These are phyloP conservation scores for Earliella scabrosa DNA, from an alignment of 1,284 basidiomycete species.

Conservation along the genomic window DNA sequence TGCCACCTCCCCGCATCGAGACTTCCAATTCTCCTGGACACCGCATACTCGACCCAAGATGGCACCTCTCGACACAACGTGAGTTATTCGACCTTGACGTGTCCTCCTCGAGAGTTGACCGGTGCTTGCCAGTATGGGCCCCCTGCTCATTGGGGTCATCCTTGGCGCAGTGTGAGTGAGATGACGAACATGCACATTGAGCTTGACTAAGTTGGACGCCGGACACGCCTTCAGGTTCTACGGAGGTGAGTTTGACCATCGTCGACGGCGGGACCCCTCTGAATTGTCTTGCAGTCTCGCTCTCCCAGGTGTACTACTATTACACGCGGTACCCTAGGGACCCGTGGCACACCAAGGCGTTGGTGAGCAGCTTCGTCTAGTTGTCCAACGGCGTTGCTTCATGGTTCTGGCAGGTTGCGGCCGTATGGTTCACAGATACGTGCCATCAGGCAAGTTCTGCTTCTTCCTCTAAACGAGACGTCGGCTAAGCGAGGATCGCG, in stretches of 20 bases:
- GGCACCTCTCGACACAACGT: constrained; percentile 1
- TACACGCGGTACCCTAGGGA: constrained; percentile 54
- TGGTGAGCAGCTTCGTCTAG: constrained; percentile 42
- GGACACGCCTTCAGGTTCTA: constrained; percentile 38
- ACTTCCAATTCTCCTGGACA: neutral
- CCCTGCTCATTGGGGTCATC: constrained; percentile 50
- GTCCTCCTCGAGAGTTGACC: neutral
- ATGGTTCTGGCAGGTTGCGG: constrained; percentile 43
- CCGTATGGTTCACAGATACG: constrained; percentile 53
- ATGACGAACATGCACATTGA: neutral
- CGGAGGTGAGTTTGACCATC: constrained; percentile 43
- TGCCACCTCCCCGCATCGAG: neutral
- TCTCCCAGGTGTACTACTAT: constrained; percentile 59
- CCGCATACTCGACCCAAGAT: neutral
- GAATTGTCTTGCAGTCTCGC: constrained; percentile 45
- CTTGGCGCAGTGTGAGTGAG: constrained; percentile 45
- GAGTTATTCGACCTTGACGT: neutral
- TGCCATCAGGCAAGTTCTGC: constrained; percentile 47
- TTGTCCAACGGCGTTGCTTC: neutral
- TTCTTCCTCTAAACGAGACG: neutral
- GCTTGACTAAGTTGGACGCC: neutral
- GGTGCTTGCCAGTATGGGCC: constrained; percentile 35
- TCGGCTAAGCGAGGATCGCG: neutral
- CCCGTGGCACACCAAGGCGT: constrained; percentile 51
- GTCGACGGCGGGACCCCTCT: neutral